phyloP scores from a whole-genome alignment of 306 rosid genomes.

The Potentilla sterilis region DNA sequence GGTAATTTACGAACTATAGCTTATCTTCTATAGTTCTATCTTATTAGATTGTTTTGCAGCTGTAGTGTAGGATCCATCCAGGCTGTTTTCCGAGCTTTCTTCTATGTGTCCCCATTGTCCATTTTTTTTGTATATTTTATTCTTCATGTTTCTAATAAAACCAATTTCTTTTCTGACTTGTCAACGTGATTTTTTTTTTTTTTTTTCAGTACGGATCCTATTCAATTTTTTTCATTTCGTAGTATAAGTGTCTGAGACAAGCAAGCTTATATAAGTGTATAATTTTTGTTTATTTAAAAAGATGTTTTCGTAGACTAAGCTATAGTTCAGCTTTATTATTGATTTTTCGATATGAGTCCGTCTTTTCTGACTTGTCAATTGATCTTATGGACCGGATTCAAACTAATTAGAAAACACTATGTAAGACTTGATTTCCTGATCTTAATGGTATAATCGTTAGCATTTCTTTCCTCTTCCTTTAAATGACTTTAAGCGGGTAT shows the following conservation, averaged over 20 bases:
- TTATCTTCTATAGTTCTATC: neutral
- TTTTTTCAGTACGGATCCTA: neutral
- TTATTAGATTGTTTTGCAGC: neutral
- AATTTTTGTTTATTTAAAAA: neutral
- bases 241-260: neutral
- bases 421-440: neutral
- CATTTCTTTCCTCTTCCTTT: neutral
- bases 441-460: neutral
- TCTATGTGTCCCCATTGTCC: neutral
- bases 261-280: neutral
- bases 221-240: neutral
- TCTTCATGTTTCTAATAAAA: neutral
- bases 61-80: neutral
- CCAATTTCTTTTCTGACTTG: neutral
- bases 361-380: neutral
- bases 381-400: neutral
- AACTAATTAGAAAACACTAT: neutral
- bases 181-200: too few relatives aligned
- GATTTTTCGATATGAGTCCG: neutral
- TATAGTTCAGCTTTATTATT: neutral
- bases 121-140: neutral
- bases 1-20: neutral
- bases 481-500: too few relatives aligned
- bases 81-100: neutral
- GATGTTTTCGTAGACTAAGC: neutral